Base-by-base conservation (phyloP, 495 filamentous ascomycete genomes). In the Symbiotaphrina buchneri region DNA sequence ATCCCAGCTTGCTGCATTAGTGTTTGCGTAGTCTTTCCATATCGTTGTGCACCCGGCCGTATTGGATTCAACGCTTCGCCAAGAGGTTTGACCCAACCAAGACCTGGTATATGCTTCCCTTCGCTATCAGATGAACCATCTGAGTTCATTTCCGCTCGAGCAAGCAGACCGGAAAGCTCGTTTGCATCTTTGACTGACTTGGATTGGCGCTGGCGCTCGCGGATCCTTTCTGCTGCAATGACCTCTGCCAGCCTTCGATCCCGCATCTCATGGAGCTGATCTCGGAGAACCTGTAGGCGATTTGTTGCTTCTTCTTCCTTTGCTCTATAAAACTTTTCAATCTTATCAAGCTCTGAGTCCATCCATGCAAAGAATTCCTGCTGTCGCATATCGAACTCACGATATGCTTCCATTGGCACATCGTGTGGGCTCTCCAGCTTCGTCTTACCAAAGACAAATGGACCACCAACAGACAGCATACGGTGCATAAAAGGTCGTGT, bases 221-320 rank as follows among this genome's bases (percentile, higher is more conserved):
- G 44, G 17, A 45, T 38, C 15, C 44, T 45, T 37, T 58, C 48
- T 35, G 37, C 36, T 6, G 47, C 40, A 22, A 56, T 35, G n/a
- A 90, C 47, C 47, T 93, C 78, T 26, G 69, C 64, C 5, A 71
- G 63, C 15, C 83, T 65, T 6, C 72, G 62, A 46, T 82, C 76
- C 15, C 79, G 60, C 83, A 93, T 87, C 34, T 82, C 66, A 41
- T 85, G 82, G 25, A 93, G 54, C 46, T 93, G 83, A 17, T 76
- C 68, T 19, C 75, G 63, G 18, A 93, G 59, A 10, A 71, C 49
- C 5, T 53, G 46, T n/a, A 91, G 51, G 7, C 82, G 65, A 22
- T 70, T 53, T 2, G 64, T 65, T 3, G 82, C 77, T 43, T 90
- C 77, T 13, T 73, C 58, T 44, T 92, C 83, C 42, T 85, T 91